phyloP scores from a whole-genome alignment of 208 protist genomes.

The Trypanosoma congolense region DNA sequence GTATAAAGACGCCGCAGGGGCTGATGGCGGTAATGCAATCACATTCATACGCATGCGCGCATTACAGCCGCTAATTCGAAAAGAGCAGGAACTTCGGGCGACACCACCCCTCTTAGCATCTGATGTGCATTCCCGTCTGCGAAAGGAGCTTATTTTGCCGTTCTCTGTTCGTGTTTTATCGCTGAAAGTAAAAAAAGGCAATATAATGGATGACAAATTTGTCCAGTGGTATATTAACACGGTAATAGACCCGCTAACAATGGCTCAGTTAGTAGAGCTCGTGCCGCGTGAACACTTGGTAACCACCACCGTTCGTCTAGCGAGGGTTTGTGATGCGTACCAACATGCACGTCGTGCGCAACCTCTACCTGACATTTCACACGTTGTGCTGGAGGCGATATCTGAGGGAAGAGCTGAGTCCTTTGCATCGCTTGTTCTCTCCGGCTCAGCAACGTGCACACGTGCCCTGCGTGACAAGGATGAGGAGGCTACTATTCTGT shows the following conservation, averaged over 20 bases:
- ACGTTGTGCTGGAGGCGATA: constrained; percentile 64
- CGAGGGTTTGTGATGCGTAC: constrained; percentile 51
- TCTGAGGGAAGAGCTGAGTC: constrained; percentile 49
- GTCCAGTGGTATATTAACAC: constrained; percentile 84
- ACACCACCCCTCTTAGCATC: constrained; percentile 30
- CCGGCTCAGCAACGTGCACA: constrained; percentile 60
- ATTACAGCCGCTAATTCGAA: constrained; percentile 14
- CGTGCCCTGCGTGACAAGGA: constrained; percentile 31
- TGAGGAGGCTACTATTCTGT: constrained; percentile 42
- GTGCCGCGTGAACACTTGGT: constrained; percentile 72
- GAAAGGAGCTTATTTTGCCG: constrained; percentile 68
- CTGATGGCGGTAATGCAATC: constrained; percentile 5
- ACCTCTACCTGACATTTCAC: constrained; percentile 65
- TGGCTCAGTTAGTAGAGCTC: constrained; percentile 72
- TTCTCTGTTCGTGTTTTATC: constrained; percentile 77
- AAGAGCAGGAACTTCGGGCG: constrained; percentile 35
- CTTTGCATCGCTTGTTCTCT: constrained; percentile 52
- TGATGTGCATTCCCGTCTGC: constrained; percentile 56
- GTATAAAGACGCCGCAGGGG: constrained; percentile 11
- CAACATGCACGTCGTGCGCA: constrained; percentile 35
- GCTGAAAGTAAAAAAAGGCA: constrained; percentile 33
- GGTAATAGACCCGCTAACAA: constrained; percentile 67
- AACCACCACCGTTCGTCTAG: constrained; percentile 64
- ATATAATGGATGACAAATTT: constrained; percentile 55
- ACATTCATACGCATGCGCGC: constrained; percentile 9